Conservation (phyloP, 1,284 basidiomycete genomes). For the Ganoderma multipileum region DNA sequence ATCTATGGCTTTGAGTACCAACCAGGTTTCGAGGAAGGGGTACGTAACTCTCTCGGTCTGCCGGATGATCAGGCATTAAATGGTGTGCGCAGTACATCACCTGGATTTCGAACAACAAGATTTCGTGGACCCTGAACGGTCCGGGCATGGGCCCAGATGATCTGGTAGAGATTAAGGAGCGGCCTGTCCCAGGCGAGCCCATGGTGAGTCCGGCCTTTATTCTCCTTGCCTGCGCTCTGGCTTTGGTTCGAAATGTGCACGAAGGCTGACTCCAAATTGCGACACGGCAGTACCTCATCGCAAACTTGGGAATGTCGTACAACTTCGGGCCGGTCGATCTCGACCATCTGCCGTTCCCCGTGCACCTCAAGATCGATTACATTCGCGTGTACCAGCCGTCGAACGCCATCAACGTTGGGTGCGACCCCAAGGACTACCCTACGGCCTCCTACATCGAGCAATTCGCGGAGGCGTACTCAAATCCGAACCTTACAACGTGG, state of each 20-base stretch:
- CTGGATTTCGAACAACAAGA: constrained; percentile 60
- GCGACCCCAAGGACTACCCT: constrained; percentile 59
- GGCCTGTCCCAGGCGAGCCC: constrained; percentile 69
- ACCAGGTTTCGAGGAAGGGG: constrained; percentile 46
- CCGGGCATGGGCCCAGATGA: constrained; percentile 62
- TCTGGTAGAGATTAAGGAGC: constrained; percentile 56
- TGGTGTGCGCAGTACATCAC: constrained; percentile 55
- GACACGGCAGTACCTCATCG: constrained; percentile 51
- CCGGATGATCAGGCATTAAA: neutral
- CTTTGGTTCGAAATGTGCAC: neutral
- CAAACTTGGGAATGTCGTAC: constrained; percentile 61
- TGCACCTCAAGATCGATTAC: constrained; percentile 62
- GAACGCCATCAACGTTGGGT: constrained; percentile 55
- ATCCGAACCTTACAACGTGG: constrained; percentile 50
- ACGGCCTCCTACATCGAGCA: constrained; percentile 58
- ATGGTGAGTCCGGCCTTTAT: constrained; percentile 49
- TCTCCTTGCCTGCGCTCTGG: neutral
- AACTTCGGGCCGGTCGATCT: constrained; percentile 61
- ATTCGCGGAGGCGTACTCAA: constrained; percentile 46
- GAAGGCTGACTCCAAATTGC: neutral
- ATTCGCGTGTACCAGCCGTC: constrained; percentile 63
- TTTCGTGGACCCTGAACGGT: constrained; percentile 65
- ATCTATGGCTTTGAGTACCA: constrained; percentile 57
- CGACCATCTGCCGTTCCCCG: constrained; percentile 50
- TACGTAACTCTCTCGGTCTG: constrained; percentile 33